Percentiles rank a stretch among this genome's conserved stretches.
Conservation (phyloP, 2,329 filamentous ascomycete genomes). For the Xylaria sp. region DNA sequence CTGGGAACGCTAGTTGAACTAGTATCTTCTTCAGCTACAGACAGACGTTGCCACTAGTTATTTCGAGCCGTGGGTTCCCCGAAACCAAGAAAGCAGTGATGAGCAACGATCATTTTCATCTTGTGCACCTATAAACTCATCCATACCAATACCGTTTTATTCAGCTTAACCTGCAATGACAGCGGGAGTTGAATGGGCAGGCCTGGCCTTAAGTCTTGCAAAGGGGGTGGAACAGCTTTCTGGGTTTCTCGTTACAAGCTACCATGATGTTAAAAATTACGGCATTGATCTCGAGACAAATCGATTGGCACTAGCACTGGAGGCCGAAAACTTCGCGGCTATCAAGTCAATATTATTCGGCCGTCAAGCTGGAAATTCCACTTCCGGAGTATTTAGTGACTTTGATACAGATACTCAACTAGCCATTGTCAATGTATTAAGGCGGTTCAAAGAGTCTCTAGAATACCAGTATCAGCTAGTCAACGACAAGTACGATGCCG, state of each 20-base stretch:
- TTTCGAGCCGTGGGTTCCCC: neutral
- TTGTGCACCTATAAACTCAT: neutral
- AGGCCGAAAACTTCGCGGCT: neutral
- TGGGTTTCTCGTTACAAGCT: neutral
- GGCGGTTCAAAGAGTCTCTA: neutral
- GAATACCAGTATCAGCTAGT: neutral
- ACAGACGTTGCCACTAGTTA: neutral
- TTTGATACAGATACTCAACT: slow-evolving; percentile 1
- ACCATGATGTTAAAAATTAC: neutral
- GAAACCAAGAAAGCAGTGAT: neutral
- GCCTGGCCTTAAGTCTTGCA: neutral
- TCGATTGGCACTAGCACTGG: neutral
- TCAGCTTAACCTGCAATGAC: neutral
- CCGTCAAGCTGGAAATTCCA: neutral
- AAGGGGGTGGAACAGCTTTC: neutral
- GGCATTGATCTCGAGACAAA: neutral
- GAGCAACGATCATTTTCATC: neutral
- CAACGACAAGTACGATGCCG: neutral
- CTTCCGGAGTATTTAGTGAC: neutral
- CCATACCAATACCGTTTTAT: neutral
- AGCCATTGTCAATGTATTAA: neutral
- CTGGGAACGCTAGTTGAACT: neutral
- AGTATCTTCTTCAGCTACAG: neutral
- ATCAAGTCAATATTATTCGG: neutral
- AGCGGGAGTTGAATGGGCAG: neutral